These are phyloP conservation scores for Sclerotinia borealis DNA, from an alignment of 2,329 filamentous ascomycete genomes.

Conservation along the genomic window DNA sequence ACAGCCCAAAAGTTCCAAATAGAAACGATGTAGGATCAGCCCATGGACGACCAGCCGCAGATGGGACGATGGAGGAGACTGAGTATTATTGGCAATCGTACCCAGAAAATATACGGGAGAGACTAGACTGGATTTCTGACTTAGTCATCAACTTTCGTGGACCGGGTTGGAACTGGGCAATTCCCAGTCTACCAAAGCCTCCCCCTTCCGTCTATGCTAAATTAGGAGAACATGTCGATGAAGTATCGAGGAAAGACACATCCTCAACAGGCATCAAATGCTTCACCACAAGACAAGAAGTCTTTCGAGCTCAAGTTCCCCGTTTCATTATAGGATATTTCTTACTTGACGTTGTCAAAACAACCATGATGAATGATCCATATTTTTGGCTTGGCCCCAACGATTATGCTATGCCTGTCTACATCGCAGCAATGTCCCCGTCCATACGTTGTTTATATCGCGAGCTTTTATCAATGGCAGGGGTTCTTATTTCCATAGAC, in stretches of 20 bases:
- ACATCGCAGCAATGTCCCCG: conserved; percentile 39
- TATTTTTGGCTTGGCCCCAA: conserved; percentile 61
- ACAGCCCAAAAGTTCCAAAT: background rate
- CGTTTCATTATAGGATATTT: conserved; percentile 55
- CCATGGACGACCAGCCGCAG: background rate
- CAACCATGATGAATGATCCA: conserved; percentile 66
- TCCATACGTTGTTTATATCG: conserved; percentile 49
- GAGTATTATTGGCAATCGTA: conserved; percentile 58
- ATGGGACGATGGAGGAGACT: conserved; percentile 21
- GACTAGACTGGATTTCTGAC: conserved; percentile 51
- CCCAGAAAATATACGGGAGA: conserved; percentile 44
- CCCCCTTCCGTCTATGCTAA: conserved; percentile 38
- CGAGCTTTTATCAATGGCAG: conserved; percentile 47
- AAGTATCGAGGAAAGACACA: conserved; percentile 20
- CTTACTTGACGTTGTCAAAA: conserved; percentile 62
- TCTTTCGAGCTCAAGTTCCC: conserved; percentile 41
- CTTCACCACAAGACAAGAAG: conserved; percentile 37
- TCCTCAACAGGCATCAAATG: conserved; percentile 44
- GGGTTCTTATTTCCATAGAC: conserved; percentile 54
- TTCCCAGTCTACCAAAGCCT: conserved; percentile 43
- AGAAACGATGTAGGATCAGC: background rate
- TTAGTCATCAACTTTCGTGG: conserved; percentile 50
- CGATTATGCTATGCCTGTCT: conserved; percentile 38
- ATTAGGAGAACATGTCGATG: conserved; percentile 36
- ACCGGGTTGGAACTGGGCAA: conserved; percentile 53